These are phyloP conservation scores for Lipomyces lipofer DNA, from an alignment of 805 yeast species.

Conservation along the genomic window DNA sequence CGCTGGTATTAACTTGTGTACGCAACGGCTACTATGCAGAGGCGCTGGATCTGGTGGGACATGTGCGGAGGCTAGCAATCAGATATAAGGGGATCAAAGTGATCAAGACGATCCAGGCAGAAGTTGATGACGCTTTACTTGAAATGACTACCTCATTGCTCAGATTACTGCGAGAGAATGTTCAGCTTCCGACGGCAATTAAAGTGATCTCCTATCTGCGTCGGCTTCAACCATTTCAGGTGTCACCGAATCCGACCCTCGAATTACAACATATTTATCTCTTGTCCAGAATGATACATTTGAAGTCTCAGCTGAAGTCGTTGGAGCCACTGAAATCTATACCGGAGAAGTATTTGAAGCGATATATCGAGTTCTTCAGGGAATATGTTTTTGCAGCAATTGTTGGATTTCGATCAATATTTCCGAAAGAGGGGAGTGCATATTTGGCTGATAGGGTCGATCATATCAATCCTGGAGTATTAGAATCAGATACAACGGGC, in stretches of 20 bases:
- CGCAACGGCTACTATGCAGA: constrained; percentile 84
- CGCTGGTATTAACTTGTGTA: constrained; percentile 80
- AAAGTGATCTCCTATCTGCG: constrained; percentile 76
- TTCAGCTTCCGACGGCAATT: constrained; percentile 74
- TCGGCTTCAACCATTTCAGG: constrained; percentile 48
- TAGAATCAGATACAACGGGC: too few species aligned
- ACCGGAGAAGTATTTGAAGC: constrained; percentile 64
- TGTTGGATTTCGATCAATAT: constrained; percentile 63
- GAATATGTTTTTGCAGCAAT: constrained; percentile 78
- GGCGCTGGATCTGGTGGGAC: constrained; percentile 78
- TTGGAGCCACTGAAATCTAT: constrained; percentile 57
- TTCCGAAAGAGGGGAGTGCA: constrained; percentile 44
- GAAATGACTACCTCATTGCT: constrained; percentile 72
- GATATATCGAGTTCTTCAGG: constrained; percentile 80
- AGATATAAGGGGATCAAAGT: constrained; percentile 65
- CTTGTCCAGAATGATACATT: constrained; percentile 67
- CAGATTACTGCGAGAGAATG: constrained; percentile 67
- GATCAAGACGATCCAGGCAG: constrained; percentile 54
- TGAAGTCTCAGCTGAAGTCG: constrained; percentile 59
- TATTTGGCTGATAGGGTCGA: background rate
- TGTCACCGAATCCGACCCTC: constrained; percentile 34
- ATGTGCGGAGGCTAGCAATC: constrained; percentile 64
- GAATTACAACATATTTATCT: constrained; percentile 59
- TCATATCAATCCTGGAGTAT: too few species aligned
- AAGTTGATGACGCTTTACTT: constrained; percentile 51